Base-by-base conservation (phyloP, 768 basidiomycete genomes). In the Tricholoma terreum region DNA sequence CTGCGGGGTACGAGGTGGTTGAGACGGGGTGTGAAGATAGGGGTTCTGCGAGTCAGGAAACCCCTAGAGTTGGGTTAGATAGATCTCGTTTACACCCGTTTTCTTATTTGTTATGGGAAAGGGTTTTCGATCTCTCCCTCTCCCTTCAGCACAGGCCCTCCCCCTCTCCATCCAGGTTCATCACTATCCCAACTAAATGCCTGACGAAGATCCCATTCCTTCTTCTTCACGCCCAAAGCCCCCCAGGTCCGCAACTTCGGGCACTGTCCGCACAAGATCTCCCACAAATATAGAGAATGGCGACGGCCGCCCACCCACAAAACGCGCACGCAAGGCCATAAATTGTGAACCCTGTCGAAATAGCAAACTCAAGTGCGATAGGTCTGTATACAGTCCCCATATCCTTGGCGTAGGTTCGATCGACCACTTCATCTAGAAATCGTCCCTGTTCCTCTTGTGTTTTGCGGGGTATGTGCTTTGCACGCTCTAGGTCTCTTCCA, bases 401-500 rank as follows among this genome's bases (percentile, higher is more conserved):
- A 12, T 6, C 40, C 50, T 53, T 48, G 31, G 52, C 53, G 11
- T 55, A 30, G 52, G 43, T 63, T 54, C 58, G 54, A 60, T 58
- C 56, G 58, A 57, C 50, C 58, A 40, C 55, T 57, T 40, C 31
- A 56, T 51, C 0, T 69, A 92, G 91, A 72, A 91, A 87, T 65
- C 85, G 90, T 10, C 91, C 91, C n/a, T 93, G 91, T 66, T 92
- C 90, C 3, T 90, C 89, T 17, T 93, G 91, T 70, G 90, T 92
- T 46, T 76, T 92, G 62, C 79, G 91, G 75, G 91, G 90, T 85
- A 54, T 58, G 81, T 74, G 52, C 54, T n/a, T 46, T 38, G 22
- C 51, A 22, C 12, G 46, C 31, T 34, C 36, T 31, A 40, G 35
- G 33, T 43, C 19, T 34, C 38, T 22, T 27, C 19, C 6, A 21